phyloP scores from a whole-genome alignment of 257 asterid species.

The Cynanchum wilfordii region DNA sequence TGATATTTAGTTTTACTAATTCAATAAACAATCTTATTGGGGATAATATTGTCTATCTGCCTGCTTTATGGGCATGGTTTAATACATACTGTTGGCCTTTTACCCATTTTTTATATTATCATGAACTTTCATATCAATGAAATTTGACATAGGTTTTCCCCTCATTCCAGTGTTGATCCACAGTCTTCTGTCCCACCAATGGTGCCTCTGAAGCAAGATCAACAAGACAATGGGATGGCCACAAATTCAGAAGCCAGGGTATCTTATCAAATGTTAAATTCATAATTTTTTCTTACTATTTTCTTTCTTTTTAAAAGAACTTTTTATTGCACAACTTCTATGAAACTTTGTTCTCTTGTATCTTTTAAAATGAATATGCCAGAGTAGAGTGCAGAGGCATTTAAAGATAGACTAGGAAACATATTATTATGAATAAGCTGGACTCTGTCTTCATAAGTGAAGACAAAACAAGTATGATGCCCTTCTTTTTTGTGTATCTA shows the following conservation, averaged over 20 bases:
- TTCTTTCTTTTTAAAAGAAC: background rate
- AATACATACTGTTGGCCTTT: background rate
- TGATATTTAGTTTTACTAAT: background rate
- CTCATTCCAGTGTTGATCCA: slow-evolving; percentile 61
- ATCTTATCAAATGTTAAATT: slow-evolving; percentile 18
- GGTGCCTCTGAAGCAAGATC: slow-evolving; percentile 56
- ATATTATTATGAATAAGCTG: background rate
- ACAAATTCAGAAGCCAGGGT: slow-evolving; percentile 45
- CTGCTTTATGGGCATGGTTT: background rate
- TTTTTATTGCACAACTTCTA: background rate
- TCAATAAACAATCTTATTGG: too few relatives aligned
- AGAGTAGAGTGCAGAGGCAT: background rate
- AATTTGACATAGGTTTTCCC: slow-evolving; percentile 1
- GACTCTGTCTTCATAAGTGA: background rate
- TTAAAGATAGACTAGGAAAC: background rate
- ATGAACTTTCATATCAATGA: background rate
- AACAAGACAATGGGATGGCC: slow-evolving; percentile 38
- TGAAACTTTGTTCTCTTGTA: background rate
- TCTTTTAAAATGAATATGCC: background rate
- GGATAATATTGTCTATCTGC: background rate
- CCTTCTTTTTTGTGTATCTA: background rate
- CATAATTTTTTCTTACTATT: background rate
- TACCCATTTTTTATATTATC: background rate
- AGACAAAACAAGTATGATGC: background rate
- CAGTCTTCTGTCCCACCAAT: slow-evolving; percentile 54